These are phyloP conservation scores for Quercus lobata DNA, from an alignment of 331 rosid genomes.

Conservation along the genomic window DNA sequence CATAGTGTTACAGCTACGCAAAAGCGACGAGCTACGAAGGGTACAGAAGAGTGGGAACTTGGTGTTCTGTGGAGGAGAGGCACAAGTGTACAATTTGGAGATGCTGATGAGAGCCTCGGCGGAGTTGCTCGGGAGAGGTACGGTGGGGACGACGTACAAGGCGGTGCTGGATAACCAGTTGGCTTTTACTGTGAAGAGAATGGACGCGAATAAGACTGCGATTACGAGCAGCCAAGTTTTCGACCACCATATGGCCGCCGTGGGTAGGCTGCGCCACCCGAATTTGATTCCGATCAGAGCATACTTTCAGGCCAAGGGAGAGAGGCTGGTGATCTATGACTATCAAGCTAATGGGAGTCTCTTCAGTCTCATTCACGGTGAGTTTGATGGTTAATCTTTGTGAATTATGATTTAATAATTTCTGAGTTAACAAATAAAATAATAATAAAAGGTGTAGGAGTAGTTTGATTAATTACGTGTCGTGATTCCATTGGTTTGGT, in stretches of 20 bases:
- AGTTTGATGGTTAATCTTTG: background rate
- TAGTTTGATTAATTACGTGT: conserved; percentile 12
- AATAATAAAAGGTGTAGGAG: no score
- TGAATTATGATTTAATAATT: no score
- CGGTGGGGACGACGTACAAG: conserved; percentile 80
- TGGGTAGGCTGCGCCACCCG: conserved; percentile 70
- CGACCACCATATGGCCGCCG: conserved; percentile 62
- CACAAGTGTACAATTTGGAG: conserved; percentile 57
- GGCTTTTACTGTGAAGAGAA: conserved; percentile 75
- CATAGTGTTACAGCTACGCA: conserved; percentile 26
- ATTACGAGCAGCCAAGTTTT: conserved; percentile 46
- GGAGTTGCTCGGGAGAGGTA: conserved; percentile 86
- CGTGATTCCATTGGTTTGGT: background rate
- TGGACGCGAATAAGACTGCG: conserved; percentile 64
- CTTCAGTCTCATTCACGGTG: conserved; percentile 84
- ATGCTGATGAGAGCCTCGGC: conserved; percentile 92
- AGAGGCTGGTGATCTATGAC: conserved; percentile 75
- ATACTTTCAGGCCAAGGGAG: conserved; percentile 88
- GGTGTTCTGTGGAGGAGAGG: conserved; percentile 71
- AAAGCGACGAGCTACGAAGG: conserved; percentile 21
- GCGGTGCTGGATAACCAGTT: conserved; percentile 70
- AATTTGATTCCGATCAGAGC: conserved; percentile 80
- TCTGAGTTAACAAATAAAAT: no score
- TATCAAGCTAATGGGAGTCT: conserved; percentile 92
- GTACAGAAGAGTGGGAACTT: conserved; percentile 58